phyloP scores from a whole-genome alignment of 805 yeast genomes.

The Lachancea lanzarotensis region DNA sequence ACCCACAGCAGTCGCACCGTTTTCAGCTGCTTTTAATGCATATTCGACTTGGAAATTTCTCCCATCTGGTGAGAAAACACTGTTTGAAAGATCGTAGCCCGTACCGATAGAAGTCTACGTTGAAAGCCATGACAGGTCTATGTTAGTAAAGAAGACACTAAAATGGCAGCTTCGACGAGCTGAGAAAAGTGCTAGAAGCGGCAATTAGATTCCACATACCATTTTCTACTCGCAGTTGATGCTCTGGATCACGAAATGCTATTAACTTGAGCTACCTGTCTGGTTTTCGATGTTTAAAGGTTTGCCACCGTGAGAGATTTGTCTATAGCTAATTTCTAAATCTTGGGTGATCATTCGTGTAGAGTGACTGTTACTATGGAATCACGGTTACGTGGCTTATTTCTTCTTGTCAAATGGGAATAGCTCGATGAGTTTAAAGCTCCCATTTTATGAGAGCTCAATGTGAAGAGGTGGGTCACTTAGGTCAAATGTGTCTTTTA shows the following conservation, averaged over 20 bases:
- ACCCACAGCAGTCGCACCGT: constrained; percentile 93
- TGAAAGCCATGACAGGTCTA: not conserved
- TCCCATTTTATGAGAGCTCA: no score
- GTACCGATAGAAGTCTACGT: constrained; percentile 88
- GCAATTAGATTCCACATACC: not conserved
- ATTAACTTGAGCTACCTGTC: not conserved
- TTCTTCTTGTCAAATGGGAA: no score
- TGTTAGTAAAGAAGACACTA: not conserved
- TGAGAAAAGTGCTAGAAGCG: not conserved
- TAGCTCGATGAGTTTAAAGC: no score
- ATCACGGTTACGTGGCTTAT: no score
- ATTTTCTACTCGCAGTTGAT: not conserved
- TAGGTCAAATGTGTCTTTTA: no score
- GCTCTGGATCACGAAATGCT: not conserved
- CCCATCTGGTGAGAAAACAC: constrained; percentile 85
- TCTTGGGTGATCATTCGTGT: no score
- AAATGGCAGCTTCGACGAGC: not conserved
- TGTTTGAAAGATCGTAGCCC: constrained; percentile 96
- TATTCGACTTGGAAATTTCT: constrained; percentile 97
- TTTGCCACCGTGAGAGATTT: not conserved
- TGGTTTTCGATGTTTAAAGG: not conserved
- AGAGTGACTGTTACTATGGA: no score
- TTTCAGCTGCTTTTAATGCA: constrained; percentile 95
- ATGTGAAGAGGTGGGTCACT: no score
- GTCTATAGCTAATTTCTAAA: not conserved